Evolutionary conservation across 83 land plant genomes (phyloP), one percentile per base, ranked within the genome.

Genomic region (Picea abies): DNA sequence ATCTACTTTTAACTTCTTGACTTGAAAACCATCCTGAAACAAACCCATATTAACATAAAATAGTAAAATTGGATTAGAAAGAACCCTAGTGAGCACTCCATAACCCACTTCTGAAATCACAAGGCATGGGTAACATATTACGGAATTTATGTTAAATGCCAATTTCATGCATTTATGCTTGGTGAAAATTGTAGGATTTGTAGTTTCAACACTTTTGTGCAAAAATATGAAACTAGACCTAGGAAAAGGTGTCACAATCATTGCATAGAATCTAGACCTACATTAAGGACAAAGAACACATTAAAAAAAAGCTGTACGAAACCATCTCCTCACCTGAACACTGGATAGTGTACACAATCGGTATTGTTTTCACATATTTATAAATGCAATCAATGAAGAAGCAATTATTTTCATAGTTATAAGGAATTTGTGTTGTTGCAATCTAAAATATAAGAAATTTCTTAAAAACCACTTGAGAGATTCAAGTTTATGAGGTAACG

Each of bases 241-340:
- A 80, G 11, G 88, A 89, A 37, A 66, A 88, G 0, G 80, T 58
- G n/a, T 89, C 89, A 85, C 97, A 96, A 71, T 96, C 98, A 79
- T 96, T 96, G 90, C 98, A 96, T 6, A 92, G 89, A n/a, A 95
- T 93, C 90, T 89, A 90, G 1, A 95, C 93, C 94, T 95, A 91
- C 47, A 39, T 67, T 2, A 11, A 75, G 7, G 2, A 77, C 22
- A 23, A 32, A 67, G 29, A 69, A 9, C 52, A 52, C 49, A 20
- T 52, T 19, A 32, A 69, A 35, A 58, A 19, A 5, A 23, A 80
- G 49, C 15, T 32, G 29, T 37, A 76, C 16, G 52, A 47, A 32
- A 19, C 37, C 22, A 32, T 3, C 9, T 39, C 52, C 16, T 15
- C 19, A 41, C 23, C 4, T 20, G 23, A 0, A 44, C 12, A 41